Evolutionary conservation across 2,329 filamentous ascomycete genomes (phyloP), one percentile per base, ranked within the genome.

Genomic region (Ilyonectria sp.): DNA sequence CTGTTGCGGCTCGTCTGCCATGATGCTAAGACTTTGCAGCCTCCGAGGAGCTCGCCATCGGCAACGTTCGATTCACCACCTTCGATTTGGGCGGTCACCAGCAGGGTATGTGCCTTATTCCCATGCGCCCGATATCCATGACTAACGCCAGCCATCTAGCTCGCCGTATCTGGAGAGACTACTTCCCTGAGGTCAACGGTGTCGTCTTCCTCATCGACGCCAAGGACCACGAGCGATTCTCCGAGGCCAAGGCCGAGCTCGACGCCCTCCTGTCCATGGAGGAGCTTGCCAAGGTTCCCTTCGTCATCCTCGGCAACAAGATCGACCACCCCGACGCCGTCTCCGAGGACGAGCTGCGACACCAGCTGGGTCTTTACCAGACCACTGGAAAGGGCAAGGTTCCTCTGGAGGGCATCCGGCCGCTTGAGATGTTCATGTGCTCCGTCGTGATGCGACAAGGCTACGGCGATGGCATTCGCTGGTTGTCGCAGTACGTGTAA

Each of bases 391-490:
- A 98, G 89, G 94, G 94, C 83, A 97, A 97, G 88, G 92, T 97
- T 70, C 93, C 92, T 71, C 87, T 96, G 74, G 95, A 97, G 86
- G 94, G 94, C 37, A 97, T 97, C 82, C 89, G 95, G 76, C 94
- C 95, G 26, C 95, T 99, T 79, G 96, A 99, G 88, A 90, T 98
- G 71, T 98, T 98, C 84, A 97, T 99, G 96, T 98, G 95, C 89
- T 97, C 94, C 77, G 95, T 98, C 75, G 95, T 98, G 70, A 97
- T 98, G 94, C 90, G 95, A 83, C 95, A 98, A 87, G 96, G 93
- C 73, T 97, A 97, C 82, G 94, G 94, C 61, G 94, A 97, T 76
- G 94, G 89, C 76, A 95, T 97, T 83, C 90, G 94, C 85, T 97
- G 94, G 94, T 83, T 97, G 83, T 94, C 93, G 63, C 94, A 97